Base-by-base conservation (phyloP, 495 filamentous ascomycete species). In the Diplogelasinospora grovesii region DNA sequence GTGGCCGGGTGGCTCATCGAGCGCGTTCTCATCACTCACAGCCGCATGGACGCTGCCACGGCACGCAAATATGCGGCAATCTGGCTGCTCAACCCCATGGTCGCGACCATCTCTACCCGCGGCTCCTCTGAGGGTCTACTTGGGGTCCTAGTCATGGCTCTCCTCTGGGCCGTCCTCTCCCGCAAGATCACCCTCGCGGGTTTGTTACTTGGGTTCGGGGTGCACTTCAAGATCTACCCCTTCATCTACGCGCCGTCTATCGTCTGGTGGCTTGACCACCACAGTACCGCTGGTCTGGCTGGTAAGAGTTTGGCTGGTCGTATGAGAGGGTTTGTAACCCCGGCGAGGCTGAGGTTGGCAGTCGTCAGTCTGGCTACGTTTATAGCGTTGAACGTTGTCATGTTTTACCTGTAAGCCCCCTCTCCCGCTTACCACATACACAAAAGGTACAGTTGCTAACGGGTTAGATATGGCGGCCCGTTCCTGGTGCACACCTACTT, bases 211-310 rank as follows among this genome's bases (percentile, higher is more conserved):
- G 92, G 92, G 0, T 62, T 96, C 23, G 74, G 79, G 1, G 90
- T 95, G 20, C 92, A 98, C 60, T 94, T 97, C 59, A 98, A 98
- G 69, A 98, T 98, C 40, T 98, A 97, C 56, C 92, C 92, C 1
- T 94, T 96, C 55, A 86, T 97, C 25, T 98, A 98, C 63, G 89
- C 84, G 1, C 70, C 78, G 0, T 82, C 86, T 0, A 85, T 97
- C 21, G 56, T 96, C 6, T 93, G 85, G 85, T 89, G 82, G 82
- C 78, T 95, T 69, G 85, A 86, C 48, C 60, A 61, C 0, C 71
- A 78, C 53, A 51, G 48, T 21, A 56, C 64, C 41, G 46, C 31
- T 11, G 18, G 28, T 5, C 20, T 5, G 24, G 5, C 22, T 4
- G 9, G n/a, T 34, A 44, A 15, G 22, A 22, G 3, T 24, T 16